These are phyloP conservation scores for Drosera capensis DNA, from an alignment of 148 eudicot species.

Conservation along the genomic window DNA sequence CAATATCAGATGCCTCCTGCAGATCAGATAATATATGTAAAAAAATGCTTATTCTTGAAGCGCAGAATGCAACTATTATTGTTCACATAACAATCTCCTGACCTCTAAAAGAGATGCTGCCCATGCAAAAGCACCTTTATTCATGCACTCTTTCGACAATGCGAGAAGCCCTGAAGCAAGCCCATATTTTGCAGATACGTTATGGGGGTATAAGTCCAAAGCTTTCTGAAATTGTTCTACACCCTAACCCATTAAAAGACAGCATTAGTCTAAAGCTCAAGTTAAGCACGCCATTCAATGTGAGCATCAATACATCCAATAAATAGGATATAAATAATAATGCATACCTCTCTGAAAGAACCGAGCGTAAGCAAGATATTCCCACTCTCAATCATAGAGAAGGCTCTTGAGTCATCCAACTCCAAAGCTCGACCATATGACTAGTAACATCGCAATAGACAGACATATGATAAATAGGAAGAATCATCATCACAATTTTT, in stretches of 20 bases:
- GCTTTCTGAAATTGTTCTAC: slow-evolving; percentile 74
- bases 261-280: no score
- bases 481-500: no score
- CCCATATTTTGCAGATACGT: slow-evolving; percentile 65
- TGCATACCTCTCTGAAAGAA: slow-evolving; percentile 60
- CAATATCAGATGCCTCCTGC: slow-evolving; percentile 74
- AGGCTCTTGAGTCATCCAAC: slow-evolving; percentile 65
- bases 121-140: slow-evolving; percentile 80
- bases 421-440: slow-evolving; percentile 91
- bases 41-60: no score
- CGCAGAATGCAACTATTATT: background rate
- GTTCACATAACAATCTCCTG: slow-evolving; percentile 7
- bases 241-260: slow-evolving; percentile 28
- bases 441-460: no score
- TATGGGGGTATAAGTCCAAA: slow-evolving; percentile 43
- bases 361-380: slow-evolving; percentile 83
- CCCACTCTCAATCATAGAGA: slow-evolving; percentile 88
- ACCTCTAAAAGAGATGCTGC: slow-evolving; percentile 94
- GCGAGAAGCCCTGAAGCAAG: slow-evolving; percentile 87
- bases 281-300: no score
- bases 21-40: slow-evolving; percentile 5
- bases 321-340: no score
- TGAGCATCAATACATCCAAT: no score
- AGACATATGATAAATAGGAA: no score
- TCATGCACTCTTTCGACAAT: slow-evolving; percentile 65